phyloP scores from a whole-genome alignment of 495 filamentous ascomycete species.

The Clohesyomyces aquaticus region DNA sequence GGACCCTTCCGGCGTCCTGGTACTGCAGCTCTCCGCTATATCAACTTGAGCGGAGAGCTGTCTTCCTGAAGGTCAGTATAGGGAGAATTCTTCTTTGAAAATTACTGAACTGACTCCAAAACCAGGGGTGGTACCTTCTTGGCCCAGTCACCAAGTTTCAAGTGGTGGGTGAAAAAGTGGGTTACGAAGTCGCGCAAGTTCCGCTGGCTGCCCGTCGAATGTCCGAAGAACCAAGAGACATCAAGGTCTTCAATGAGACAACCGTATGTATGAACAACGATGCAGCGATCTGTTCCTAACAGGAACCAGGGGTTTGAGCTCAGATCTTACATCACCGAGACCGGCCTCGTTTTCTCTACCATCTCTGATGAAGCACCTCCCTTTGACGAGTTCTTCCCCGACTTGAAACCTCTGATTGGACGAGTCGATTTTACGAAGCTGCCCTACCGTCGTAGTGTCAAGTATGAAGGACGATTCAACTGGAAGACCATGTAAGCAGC shows the following conservation, averaged over 20 bases:
- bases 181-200: constrained; percentile 62
- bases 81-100: too few species aligned
- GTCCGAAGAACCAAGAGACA: constrained; percentile 34
- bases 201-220: constrained; percentile 48
- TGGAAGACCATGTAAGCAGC: constrained; percentile 63
- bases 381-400: constrained; percentile 62
- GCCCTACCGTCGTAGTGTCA: constrained; percentile 60
- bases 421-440: constrained; percentile 62
- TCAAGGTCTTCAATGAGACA: constrained; percentile 50
- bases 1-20: constrained; percentile 52
- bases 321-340: constrained; percentile 56
- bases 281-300: background rate
- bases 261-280: constrained; percentile 34
- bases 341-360: constrained; percentile 60
- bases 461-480: constrained; percentile 63
- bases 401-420: constrained; percentile 55
- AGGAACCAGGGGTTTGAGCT: constrained; percentile 37
- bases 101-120: too few species aligned
- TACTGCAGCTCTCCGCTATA: constrained; percentile 48
- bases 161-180: constrained; percentile 50
- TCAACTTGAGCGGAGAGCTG: constrained; percentile 59
- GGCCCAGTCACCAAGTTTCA: constrained; percentile 62
- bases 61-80: constrained; percentile 61
- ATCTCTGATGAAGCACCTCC: constrained; percentile 55
- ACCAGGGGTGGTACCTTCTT: constrained; percentile 64